Percentiles rank a stretch among this genome's conserved stretches.
Evolutionary conservation across 2,329 filamentous ascomycete species (phyloP).

Genomic region (Sphaerostilbella broomeana): DNA sequence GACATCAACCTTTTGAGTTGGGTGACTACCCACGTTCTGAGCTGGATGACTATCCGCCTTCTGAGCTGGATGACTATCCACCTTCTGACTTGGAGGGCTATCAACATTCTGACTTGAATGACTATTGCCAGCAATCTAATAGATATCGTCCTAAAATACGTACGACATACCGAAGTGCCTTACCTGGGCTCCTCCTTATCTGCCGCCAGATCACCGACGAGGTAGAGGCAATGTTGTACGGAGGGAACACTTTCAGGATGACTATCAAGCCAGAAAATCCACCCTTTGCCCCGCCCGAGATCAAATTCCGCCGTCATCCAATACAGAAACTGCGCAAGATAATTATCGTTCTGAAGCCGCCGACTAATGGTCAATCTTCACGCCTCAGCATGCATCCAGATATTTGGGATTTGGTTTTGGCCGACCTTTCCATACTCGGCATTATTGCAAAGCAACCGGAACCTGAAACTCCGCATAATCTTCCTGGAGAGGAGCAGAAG

Average conservation of each 20-base stretch:
- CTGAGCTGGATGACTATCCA: background rate
- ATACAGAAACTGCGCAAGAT: background rate
- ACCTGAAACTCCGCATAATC: background rate
- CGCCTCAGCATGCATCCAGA: background rate
- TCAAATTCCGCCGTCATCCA: background rate
- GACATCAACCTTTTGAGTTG: too few relatives aligned
- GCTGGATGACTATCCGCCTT: background rate
- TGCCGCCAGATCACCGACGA: background rate
- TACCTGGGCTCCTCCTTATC: background rate
- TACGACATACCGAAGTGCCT: background rate
- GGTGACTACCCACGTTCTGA: too few relatives aligned
- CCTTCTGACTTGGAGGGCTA: background rate
- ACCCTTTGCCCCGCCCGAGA: background rate
- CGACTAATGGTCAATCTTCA: background rate
- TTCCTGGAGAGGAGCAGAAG: background rate
- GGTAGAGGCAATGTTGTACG: background rate
- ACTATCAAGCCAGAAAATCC: background rate
- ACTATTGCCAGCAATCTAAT: too few relatives aligned
- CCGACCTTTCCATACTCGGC: background rate
- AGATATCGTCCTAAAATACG: too few relatives aligned
- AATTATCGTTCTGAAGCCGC: background rate
- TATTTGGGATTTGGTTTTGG: background rate
- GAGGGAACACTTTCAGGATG: background rate
- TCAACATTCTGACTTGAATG: too few relatives aligned
- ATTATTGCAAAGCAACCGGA: background rate